These are phyloP conservation scores for Saccharomyces jurei DNA, from an alignment of 805 yeast genomes.

Conservation along the genomic window DNA sequence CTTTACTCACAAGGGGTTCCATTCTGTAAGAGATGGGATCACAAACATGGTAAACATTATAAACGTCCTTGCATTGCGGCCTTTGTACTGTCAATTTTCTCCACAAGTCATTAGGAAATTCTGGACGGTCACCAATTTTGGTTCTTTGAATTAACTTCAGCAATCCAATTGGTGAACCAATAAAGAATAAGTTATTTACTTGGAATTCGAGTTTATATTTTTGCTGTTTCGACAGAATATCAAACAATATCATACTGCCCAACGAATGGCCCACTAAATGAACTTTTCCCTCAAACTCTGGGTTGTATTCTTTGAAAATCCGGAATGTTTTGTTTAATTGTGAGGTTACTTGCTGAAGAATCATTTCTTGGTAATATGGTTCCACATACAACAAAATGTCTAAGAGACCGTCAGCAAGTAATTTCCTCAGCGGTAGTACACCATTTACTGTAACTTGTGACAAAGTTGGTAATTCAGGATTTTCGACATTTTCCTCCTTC, in stretches of 20 bases:
- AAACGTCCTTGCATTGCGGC: slow-evolving; percentile 59
- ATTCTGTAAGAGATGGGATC: slow-evolving; percentile 88
- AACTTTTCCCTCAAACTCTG: slow-evolving; percentile 69
- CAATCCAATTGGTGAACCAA: slow-evolving; percentile 89
- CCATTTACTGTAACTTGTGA: slow-evolving; percentile 71
- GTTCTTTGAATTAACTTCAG: slow-evolving; percentile 66
- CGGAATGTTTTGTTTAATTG: slow-evolving; percentile 59
- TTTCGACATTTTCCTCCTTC: slow-evolving; percentile 36
- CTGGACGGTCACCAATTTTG: slow-evolving; percentile 38
- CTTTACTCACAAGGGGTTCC: slow-evolving; percentile 62
- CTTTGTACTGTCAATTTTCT: slow-evolving; percentile 20
- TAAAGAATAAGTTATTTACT: slow-evolving; percentile 65
- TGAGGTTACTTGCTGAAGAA: slow-evolving; percentile 49
- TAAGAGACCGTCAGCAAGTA: slow-evolving; percentile 79
- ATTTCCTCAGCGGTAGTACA: slow-evolving; percentile 62
- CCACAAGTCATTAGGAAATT: slow-evolving; percentile 8
- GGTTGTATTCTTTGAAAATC: slow-evolving; percentile 53
- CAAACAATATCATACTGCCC: slow-evolving; percentile 81
- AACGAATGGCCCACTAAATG: slow-evolving; percentile 86
- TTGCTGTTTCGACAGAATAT: slow-evolving; percentile 49
- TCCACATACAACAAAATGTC: slow-evolving; percentile 79
- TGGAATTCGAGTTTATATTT: slow-evolving; percentile 50
- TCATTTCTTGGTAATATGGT: slow-evolving; percentile 53
- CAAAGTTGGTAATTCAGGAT: slow-evolving; percentile 48
- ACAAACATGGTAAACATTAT: slow-evolving; percentile 80